Evolutionary conservation across 1,284 basidiomycete genomes (phyloP), one percentile per base, ranked within the genome.

Genomic region (Phaffia rhodozyma): DNA sequence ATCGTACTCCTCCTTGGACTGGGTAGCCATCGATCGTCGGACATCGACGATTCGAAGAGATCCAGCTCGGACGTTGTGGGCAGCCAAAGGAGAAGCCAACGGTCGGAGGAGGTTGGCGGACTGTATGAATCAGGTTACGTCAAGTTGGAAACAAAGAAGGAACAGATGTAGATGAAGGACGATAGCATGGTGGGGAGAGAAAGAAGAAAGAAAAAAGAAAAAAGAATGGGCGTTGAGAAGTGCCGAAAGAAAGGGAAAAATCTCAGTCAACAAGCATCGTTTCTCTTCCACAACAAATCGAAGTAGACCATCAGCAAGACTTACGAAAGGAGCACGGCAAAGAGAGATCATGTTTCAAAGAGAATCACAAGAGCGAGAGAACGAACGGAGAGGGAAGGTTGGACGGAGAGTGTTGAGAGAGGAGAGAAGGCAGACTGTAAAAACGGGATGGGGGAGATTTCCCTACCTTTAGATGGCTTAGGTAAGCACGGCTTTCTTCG

Each of bases 1-100:
- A 74, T 96, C 91, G 74, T 96, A 97, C 58, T 65, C 63, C 49
- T 55, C 59, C 27, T 52, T 57, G 27, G 54, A 54, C 53, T 60
- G 58, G 9, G 63, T 60, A 2, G 63, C 63, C 54, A 65, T 55
- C 7, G 63, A 54, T 29, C 63, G 58, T 51, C 38, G 52, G 27
- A 27, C 32, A 34, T 55, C 38, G 38, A 61, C 25, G 60, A 61
- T 43, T 54, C 47, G 51, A 13, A 61, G n/a, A 32, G 60, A 61
- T 25, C 60, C 60, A 30, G 60, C 60, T 53, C 51, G 52, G 21
- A 61, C 60, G 25, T 61, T 61, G 53, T 61, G 60, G 5, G 60
- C 43, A 11, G 60, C 60, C 21, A 61, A 50, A 11, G 60, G 60
- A 38, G 54, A 43, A 43, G 38, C 38, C 38, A 43, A 43, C 38